Conservation (phyloP, 1,284 basidiomycete species). For the Cutaneotrichosporon sp. region DNA sequence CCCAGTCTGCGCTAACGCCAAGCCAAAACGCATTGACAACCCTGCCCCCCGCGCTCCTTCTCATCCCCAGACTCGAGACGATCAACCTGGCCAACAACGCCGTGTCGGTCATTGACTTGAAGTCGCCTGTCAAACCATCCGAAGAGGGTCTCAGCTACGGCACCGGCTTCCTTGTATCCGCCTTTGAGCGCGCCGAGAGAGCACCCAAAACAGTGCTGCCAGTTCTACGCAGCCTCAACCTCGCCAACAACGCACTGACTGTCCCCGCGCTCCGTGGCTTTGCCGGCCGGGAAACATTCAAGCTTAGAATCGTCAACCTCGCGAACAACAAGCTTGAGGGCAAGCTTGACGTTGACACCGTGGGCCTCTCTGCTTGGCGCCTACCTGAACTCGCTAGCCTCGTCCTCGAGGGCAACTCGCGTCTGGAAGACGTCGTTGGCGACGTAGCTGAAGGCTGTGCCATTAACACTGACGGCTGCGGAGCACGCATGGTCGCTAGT, state of each 20-base stretch:
- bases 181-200: constrained; percentile 32
- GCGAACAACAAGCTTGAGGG: constrained; percentile 32
- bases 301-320: constrained; percentile 31
- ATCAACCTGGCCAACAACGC: constrained; percentile 42
- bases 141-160: constrained; percentile 41
- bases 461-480: constrained; percentile 31
- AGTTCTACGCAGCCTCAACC: constrained; percentile 29
- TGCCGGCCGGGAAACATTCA: constrained; percentile 12
- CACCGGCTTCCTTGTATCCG: constrained; percentile 39
- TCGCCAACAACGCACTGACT: constrained; percentile 34
- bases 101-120: constrained; percentile 33
- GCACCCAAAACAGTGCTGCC: constrained; percentile 27
- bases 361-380: constrained; percentile 17
- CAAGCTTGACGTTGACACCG: constrained; percentile 17
- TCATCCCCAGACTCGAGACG: constrained; percentile 40
- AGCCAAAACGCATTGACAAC: constrained; percentile 35
- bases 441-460: constrained; percentile 18
- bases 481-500: background rate
- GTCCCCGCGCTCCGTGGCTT: constrained; percentile 22
- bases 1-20: constrained; percentile 13
- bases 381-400: constrained; percentile 31
- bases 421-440: constrained; percentile 23
- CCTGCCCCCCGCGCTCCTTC: constrained; percentile 36
- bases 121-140: constrained; percentile 34
- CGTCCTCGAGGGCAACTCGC: constrained; percentile 25